Conservation (phyloP, 2,329 filamentous ascomycete genomes). For the Alternaria panax region DNA sequence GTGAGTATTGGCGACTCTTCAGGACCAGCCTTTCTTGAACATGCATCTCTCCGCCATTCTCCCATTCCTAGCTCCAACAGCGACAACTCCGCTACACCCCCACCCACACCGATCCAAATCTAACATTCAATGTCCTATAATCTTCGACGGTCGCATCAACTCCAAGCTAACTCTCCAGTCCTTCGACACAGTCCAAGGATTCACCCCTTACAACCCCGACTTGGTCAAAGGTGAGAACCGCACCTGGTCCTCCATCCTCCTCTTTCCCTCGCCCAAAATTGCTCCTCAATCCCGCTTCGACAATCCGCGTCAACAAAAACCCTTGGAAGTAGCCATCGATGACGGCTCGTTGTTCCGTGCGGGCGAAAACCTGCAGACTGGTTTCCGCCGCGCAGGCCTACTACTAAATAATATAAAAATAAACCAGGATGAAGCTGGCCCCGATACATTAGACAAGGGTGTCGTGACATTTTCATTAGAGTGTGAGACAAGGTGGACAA, state of each 20-base stretch:
- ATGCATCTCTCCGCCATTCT: background rate
- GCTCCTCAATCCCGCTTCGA: slow-evolving; percentile 30
- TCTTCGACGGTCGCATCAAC: slow-evolving; percentile 40
- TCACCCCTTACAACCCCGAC: slow-evolving; percentile 13
- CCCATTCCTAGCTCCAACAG: background rate
- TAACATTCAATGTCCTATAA: slow-evolving; percentile 34
- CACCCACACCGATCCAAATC: background rate
- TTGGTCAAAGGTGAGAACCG: slow-evolving; percentile 40
- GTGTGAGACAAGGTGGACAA: slow-evolving; percentile 25
- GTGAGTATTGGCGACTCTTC: background rate
- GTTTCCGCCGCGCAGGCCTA: slow-evolving; percentile 37
- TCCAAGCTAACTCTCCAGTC: slow-evolving; percentile 25
- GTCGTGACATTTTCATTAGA: slow-evolving; percentile 37
- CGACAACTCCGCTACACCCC: background rate
- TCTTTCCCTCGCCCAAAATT: slow-evolving; percentile 25
- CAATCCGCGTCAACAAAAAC: slow-evolving; percentile 11
- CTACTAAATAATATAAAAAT: slow-evolving; percentile 27
- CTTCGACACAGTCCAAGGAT: slow-evolving; percentile 28
- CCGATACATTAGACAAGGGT: slow-evolving; percentile 31
- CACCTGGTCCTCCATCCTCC: slow-evolving; percentile 34
- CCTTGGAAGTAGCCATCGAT: slow-evolving; percentile 38
- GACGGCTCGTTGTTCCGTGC: slow-evolving; percentile 31
- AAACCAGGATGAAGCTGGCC: slow-evolving; percentile 27
- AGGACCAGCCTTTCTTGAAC: background rate
- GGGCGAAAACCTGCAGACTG: slow-evolving; percentile 24